Evolutionary conservation across 2,329 filamentous ascomycete species (phyloP).

Genomic region (Claviceps cyperi): DNA sequence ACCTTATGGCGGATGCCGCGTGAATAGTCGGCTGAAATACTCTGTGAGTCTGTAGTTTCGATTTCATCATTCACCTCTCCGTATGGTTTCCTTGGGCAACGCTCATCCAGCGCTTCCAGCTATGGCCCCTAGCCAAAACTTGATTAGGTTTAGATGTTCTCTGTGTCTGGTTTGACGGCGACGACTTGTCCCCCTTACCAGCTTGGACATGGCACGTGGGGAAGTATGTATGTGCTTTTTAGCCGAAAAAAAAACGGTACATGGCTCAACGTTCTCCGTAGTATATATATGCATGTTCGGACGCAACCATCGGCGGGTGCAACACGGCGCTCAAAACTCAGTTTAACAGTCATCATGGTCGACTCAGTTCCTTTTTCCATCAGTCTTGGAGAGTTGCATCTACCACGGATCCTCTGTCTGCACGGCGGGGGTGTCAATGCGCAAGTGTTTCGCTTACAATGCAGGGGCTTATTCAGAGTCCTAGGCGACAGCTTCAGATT

Average conservation of each 20-base stretch:
- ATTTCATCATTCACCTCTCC: background rate
- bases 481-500: slow-evolving; percentile 47
- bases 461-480: slow-evolving; percentile 29
- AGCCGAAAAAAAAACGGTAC: background rate
- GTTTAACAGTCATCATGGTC: background rate
- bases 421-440: slow-evolving; percentile 59
- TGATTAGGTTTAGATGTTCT: background rate
- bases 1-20: background rate
- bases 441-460: slow-evolving; percentile 48
- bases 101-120: background rate
- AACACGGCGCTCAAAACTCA: background rate
- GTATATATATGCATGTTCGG: background rate
- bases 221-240: background rate
- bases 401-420: slow-evolving; percentile 57
- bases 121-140: background rate
- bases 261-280: background rate
- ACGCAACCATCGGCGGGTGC: background rate
- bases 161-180: background rate
- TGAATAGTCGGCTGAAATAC: too few relatives aligned
- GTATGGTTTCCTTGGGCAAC: background rate
- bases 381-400: slow-evolving; percentile 5
- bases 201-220: background rate
- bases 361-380: background rate
- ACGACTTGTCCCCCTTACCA: background rate
- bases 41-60: background rate